phyloP scores from a whole-genome alignment of 2,329 filamentous ascomycete species.

The Aspergillus fumigatiaffinis region DNA sequence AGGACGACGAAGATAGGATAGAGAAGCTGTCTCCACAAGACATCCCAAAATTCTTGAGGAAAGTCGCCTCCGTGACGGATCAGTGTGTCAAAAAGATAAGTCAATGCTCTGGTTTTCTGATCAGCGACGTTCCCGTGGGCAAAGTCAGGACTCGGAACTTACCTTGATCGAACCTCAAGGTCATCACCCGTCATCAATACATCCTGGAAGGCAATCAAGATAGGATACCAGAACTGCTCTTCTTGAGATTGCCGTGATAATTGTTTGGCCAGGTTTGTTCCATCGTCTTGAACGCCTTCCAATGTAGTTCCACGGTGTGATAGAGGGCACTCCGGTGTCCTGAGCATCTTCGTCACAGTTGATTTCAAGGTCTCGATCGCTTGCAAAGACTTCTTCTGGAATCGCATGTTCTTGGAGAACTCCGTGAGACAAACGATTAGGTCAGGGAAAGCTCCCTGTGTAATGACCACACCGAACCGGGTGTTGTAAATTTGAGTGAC shows the following conservation, averaged over 20 bases:
- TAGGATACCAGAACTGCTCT: constrained; percentile 97
- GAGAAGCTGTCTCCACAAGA: constrained; percentile 90
- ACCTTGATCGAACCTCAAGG: constrained; percentile 79
- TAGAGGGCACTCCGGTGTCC: constrained; percentile 89
- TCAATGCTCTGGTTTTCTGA: constrained; percentile 59
- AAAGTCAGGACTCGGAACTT: constrained; percentile 10
- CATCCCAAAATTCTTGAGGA: constrained; percentile 95
- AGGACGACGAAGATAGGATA: constrained; percentile 99
- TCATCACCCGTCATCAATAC: constrained; percentile 99
- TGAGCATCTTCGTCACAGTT: constrained; percentile 89
- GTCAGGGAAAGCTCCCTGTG: constrained; percentile 94
- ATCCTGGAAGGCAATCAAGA: constrained; percentile 97
- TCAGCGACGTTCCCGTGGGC: constrained; percentile 6
- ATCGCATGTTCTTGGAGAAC: constrained; percentile 97
- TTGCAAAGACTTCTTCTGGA: constrained; percentile 97
- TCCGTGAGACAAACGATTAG: constrained; percentile 94
- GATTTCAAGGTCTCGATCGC: constrained; percentile 94
- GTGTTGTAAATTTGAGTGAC: constrained; percentile 94
- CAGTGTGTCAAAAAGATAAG: constrained; percentile 94
- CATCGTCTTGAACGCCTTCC: constrained; percentile 41
- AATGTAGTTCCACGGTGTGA: constrained; percentile 59
- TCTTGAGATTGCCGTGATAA: constrained; percentile 82
- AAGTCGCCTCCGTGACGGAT: constrained; percentile 88
- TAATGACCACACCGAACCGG: constrained; percentile 91
- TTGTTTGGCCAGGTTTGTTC: constrained; percentile 55